Percentiles rank a stretch among this genome's conserved stretches.
Evolutionary conservation across 768 basidiomycete species (phyloP).

Genomic region (Boletus pseudopeckii): DNA sequence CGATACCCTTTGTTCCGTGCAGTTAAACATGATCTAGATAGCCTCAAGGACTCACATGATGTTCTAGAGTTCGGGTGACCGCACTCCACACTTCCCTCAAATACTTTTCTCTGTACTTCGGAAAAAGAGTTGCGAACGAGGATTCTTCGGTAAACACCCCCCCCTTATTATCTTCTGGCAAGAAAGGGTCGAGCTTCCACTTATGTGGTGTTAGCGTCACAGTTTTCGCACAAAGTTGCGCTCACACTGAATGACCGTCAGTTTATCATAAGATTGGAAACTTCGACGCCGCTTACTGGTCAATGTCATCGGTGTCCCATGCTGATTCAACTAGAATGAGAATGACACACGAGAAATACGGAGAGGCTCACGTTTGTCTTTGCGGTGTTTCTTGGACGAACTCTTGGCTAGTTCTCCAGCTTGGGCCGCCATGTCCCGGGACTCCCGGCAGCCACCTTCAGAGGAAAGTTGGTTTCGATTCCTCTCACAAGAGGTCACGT

Average conservation of each 20-base stretch:
- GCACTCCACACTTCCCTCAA: slow-evolving; percentile 92
- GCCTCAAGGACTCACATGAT: slow-evolving; percentile 52
- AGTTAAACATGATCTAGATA: background rate
- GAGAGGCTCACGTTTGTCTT: slow-evolving; percentile 82
- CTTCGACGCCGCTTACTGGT: slow-evolving; percentile 70
- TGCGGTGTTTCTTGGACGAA: slow-evolving; percentile 88
- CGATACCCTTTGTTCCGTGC: slow-evolving; percentile 58
- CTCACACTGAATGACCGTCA: slow-evolving; percentile 42
- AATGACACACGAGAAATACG: background rate
- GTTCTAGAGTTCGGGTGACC: slow-evolving; percentile 79
- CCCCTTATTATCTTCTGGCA: slow-evolving; percentile 68
- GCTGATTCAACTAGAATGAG: slow-evolving; percentile 47
- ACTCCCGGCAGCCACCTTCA: too few relatives aligned
- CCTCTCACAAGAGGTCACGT: slow-evolving; percentile 16
- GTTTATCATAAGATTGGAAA: background rate
- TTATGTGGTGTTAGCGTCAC: slow-evolving; percentile 28
- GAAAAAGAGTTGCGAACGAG: slow-evolving; percentile 96
- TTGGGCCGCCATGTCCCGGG: slow-evolving; percentile 25
- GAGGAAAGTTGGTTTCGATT: too few relatives aligned
- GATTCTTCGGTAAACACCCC: slow-evolving; percentile 93
- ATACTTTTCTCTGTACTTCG: slow-evolving; percentile 97
- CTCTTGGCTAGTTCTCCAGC: slow-evolving; percentile 45
- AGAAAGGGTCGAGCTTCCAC: slow-evolving; percentile 91
- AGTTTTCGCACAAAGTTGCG: background rate
- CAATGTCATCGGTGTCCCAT: slow-evolving; percentile 99